phyloP scores from a whole-genome alignment of 2,329 filamentous ascomycete species.

The Thelonectria rubi region DNA sequence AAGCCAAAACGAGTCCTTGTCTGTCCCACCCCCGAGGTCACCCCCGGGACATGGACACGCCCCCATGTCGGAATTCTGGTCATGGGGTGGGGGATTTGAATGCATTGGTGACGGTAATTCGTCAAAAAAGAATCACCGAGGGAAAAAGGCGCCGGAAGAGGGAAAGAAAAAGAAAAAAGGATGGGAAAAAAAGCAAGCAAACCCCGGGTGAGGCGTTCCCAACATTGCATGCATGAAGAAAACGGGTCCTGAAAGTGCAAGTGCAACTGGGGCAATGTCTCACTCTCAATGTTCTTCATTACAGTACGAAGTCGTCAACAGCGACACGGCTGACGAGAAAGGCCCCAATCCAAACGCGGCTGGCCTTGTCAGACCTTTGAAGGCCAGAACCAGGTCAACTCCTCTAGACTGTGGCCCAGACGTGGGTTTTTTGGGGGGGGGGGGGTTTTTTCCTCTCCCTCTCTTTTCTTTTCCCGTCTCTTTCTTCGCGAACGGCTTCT shows the following conservation, averaged over 20 bases:
- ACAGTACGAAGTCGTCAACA: neutral
- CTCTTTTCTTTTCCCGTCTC: neutral
- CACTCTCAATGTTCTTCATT: neutral
- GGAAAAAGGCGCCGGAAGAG: neutral
- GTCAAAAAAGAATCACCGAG: neutral
- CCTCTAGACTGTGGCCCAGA: neutral
- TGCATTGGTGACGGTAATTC: conserved; percentile 7
- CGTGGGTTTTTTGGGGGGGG: too few relatives aligned
- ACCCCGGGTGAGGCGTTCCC: neutral
- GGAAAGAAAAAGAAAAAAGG: neutral
- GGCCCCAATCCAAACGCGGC: neutral
- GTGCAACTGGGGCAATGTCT: neutral
- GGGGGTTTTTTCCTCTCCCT: neutral
- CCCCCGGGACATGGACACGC: too few relatives aligned
- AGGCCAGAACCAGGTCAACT: neutral
- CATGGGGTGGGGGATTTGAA: conserved; percentile 8
- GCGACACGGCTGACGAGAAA: neutral
- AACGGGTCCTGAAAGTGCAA: neutral
- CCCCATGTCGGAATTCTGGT: neutral
- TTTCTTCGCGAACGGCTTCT: too few relatives aligned
- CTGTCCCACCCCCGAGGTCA: too few relatives aligned
- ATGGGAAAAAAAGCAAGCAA: neutral
- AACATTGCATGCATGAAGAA: neutral
- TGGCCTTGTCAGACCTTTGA: neutral
- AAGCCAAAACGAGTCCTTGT: too few relatives aligned